These are phyloP conservation scores for Eucalyptus erythrocorys DNA, from an alignment of 345 rosid species.

Conservation along the genomic window DNA sequence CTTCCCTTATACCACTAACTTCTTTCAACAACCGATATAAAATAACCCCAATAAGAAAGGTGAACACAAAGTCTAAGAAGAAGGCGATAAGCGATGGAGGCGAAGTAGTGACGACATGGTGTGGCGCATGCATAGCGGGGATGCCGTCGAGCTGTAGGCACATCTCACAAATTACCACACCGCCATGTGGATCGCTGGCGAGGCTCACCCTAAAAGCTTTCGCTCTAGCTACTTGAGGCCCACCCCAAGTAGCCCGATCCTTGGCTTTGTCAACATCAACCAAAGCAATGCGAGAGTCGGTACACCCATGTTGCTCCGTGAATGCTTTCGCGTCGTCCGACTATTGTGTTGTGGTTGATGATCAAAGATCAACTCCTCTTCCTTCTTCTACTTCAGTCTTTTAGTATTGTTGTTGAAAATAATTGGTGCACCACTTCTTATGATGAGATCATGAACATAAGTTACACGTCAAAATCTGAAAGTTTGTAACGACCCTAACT, in stretches of 20 bases:
- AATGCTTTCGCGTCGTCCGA: too few species aligned
- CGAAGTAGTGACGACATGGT: too few species aligned
- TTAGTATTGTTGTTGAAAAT: neutral
- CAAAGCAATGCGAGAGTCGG: neutral
- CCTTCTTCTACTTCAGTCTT: neutral
- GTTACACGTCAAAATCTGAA: fast-evolving
- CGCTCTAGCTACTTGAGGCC: neutral
- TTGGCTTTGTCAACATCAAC: neutral
- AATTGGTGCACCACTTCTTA: neutral
- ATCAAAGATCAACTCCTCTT: neutral
- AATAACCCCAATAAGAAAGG: too few species aligned
- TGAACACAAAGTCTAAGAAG: too few species aligned
- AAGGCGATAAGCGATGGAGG: neutral
- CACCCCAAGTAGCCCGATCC: too few species aligned
- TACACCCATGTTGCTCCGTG: fast-evolving
- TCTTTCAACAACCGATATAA: too few species aligned
- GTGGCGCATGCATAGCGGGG: too few species aligned
- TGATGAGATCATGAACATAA: neutral
- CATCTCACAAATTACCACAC: too few species aligned
- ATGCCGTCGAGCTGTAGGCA: too few species aligned
- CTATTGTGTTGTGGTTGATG: too few species aligned
- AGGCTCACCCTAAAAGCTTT: neutral
- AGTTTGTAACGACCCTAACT: fast-evolving
- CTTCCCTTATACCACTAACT: too few species aligned
- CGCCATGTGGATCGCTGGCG: too few species aligned